Base-by-base conservation (phyloP, 352 stramenopile species). In the Halophytophthora batemanensis region DNA sequence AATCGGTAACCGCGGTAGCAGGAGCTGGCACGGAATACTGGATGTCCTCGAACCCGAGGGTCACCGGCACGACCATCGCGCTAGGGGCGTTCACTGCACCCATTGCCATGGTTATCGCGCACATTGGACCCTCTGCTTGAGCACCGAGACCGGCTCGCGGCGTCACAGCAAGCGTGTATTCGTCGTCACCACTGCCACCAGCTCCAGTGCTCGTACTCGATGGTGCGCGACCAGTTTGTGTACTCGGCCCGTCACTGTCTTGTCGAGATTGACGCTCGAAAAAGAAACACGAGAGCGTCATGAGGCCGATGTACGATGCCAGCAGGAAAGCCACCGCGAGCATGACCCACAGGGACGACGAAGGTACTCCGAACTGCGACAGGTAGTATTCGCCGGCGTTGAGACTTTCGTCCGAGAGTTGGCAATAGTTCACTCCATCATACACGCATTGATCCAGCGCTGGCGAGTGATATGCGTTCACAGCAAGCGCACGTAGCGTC, bases 391-490 rank as follows among this genome's bases (percentile, higher is more conserved):
- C 48, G 33, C 65, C 56, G 47, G 68, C 61, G 3, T 25, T 67
- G 45, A 43, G 23, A 14, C 47, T 42, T 14, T 45, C 58, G 18
- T 22, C 28, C 15, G 51, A 49, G 25, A 31, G 25, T 8, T 31
- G 25, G 45, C 54, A 74, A 35, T 74, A 80, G 38, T 74, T 25
- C 6, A 69, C 33, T n/a, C 50, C 62, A 11, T 55, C 55, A 40
- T 58, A 74, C 28, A 43, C 41, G 23, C 64, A 69, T 31, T 31
- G 25, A 4, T 31, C 25, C 25, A 31, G 25, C 8, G 25, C 25
- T 31, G 25, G 25, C 8, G 56, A 37, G 35, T 49, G 52, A 55
- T 73, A 80, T 50, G 76, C 50, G 43, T 76, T 76, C 19, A 76
- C 49, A 35, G 45, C 47, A 10, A 77, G 39, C 19, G 63, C 59